Evolutionary conservation across 2,329 filamentous ascomycete genomes (phyloP).

Genomic region (Acephala macrosclerotiorum): DNA sequence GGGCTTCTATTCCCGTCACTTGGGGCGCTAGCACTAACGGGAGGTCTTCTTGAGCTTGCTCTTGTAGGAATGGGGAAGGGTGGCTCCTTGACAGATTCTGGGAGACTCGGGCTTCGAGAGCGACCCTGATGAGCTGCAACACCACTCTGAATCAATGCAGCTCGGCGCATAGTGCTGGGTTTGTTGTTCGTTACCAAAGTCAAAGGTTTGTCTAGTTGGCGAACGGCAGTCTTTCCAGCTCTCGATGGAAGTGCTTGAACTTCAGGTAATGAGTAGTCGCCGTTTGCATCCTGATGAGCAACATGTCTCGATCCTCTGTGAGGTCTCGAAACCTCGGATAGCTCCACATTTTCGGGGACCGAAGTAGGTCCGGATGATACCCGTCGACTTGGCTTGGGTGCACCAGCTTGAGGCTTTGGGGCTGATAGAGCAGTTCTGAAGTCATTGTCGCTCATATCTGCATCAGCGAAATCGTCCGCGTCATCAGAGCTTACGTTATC

Average conservation of each 20-base stretch:
- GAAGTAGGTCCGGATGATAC: conserved; percentile 36
- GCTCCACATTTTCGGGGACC: conserved; percentile 40
- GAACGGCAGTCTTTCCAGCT: conserved; percentile 32
- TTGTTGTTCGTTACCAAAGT: conserved; percentile 40
- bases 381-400: conserved; percentile 30
- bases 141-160: conserved; percentile 82
- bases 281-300: conserved; percentile 28
- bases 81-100: conserved; percentile 65
- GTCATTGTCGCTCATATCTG: conserved; percentile 70
- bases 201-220: conserved; percentile 43
- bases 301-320: conserved; percentile 29
- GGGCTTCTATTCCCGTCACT: conserved; percentile 82
- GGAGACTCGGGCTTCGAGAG: conserved; percentile 70
- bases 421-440: conserved; percentile 71
- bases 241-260: conserved; percentile 31
- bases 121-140: conserved; percentile 72
- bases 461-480: conserved; percentile 66
- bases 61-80: conserved; percentile 93
- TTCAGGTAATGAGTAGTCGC: conserved; percentile 35
- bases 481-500: conserved; percentile 76
- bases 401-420: conserved; percentile 55
- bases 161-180: conserved; percentile 71
- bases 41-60: conserved; percentile 82
- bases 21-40: conserved; percentile 66
- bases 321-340: conserved; percentile 32